phyloP scores from a whole-genome alignment of 495 filamentous ascomycete species.

The Neurospora sublineolata region DNA sequence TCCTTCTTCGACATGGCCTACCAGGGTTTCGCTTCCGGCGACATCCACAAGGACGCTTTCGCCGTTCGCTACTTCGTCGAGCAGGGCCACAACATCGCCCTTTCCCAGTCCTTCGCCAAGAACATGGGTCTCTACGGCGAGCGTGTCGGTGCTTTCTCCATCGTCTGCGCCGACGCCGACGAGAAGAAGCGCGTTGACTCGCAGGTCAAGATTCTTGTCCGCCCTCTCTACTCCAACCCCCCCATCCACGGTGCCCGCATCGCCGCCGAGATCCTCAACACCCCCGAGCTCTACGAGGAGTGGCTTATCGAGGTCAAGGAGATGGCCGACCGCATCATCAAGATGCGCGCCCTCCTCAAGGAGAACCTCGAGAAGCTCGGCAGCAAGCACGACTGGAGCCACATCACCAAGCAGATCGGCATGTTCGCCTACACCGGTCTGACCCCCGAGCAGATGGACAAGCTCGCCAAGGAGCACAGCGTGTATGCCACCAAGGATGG shows the following conservation, averaged over 20 bases:
- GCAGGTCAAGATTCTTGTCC: slow-evolving; percentile 95
- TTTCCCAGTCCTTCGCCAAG: slow-evolving; percentile 97
- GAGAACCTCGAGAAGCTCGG: slow-evolving; percentile 87
- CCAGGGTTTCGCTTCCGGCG: slow-evolving; percentile 92
- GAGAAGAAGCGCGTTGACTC: slow-evolving; percentile 96
- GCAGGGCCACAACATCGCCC: slow-evolving; percentile 78
- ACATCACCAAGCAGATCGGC: slow-evolving; percentile 97
- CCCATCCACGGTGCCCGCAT: slow-evolving; percentile 93
- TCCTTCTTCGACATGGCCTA: slow-evolving; percentile 99
- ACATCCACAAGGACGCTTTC: slow-evolving; percentile 87
- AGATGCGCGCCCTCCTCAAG: slow-evolving; percentile 88
- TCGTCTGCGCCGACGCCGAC: slow-evolving; percentile 69
- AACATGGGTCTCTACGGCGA: slow-evolving; percentile 99
- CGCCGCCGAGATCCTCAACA: slow-evolving; percentile 85
- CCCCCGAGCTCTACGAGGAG: slow-evolving; percentile 73
- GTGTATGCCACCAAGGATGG: slow-evolving; percentile 97
- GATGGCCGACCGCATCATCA: slow-evolving; percentile 98
- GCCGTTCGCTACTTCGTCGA: slow-evolving; percentile 83
- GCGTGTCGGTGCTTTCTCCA: slow-evolving; percentile 93
- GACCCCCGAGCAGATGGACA: slow-evolving; percentile 84
- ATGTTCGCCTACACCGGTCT: slow-evolving; percentile 99
- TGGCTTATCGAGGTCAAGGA: slow-evolving; percentile 96
- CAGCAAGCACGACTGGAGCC: slow-evolving; percentile 92
- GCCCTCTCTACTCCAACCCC: slow-evolving; percentile 96
- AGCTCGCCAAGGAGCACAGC: slow-evolving; percentile 89